Evolutionary conservation across 1,284 basidiomycete genomes (phyloP), one percentile per base, ranked within the genome.

Genomic region (Heterobasidion parviporum): DNA sequence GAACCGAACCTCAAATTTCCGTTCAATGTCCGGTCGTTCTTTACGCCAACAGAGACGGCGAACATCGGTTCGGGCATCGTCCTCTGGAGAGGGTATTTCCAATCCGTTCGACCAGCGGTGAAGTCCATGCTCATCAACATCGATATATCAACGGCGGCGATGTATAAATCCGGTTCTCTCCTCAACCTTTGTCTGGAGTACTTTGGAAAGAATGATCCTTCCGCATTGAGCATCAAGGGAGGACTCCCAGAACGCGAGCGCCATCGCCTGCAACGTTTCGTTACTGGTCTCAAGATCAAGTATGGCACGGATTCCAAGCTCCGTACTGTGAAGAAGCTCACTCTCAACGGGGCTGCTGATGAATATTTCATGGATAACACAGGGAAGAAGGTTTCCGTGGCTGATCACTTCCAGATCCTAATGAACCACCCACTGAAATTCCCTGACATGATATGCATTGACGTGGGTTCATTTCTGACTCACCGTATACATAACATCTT

Each of bases 21-120:
- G 0, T 87, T 87, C 71, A 90, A 90, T 60, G 77, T 83, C 9
- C 77, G 85, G 1, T 88, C 86, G 0, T 90, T 91, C 70, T 91
- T 89, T 66, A 87, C 85, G 0, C 68, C 80, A 56, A 68, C 70
- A 2, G 88, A 87, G 61, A 81, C 75, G 10, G 79, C 78, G 62
- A 75, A 81, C 57, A 86, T 91, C 8, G 87, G 87, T 3, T 62
- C 69, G 3, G 87, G 88, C 1, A 73, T 91, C 18, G 74, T 82
- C 48, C 71, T 89, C 3, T 87, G 87, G 84, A 75, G 87, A 15
- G 87, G 87, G 1, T 87, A 87, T 60, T 89, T 89, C 68, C 86
- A 88, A 65, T 88, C 85, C 0, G 79, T 89, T 32, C 76, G 88
- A 12, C 88, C 88, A 8, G 85, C 79, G 0, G 76, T 82, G 18